phyloP scores from a whole-genome alignment of 2,329 filamentous ascomycete species.

The Aspergillus pseudoglaucus region DNA sequence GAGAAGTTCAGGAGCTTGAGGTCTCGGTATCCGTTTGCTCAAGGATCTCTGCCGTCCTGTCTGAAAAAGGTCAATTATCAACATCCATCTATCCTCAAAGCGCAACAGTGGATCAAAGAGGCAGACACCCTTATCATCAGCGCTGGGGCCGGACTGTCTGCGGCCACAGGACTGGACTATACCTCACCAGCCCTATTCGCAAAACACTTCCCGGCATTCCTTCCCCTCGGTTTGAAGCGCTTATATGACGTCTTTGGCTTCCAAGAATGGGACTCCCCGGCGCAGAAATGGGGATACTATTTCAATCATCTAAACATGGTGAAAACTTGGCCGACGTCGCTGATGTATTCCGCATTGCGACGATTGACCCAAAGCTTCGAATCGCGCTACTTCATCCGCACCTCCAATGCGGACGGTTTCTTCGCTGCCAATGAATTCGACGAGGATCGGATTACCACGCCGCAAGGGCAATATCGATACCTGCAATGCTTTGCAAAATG shows the following conservation, averaged over 20 bases:
- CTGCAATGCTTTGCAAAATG: slow-evolving; percentile 17
- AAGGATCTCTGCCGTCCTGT: background rate
- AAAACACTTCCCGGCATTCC: slow-evolving; percentile 19
- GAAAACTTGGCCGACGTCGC: slow-evolving; percentile 7
- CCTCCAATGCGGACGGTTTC: slow-evolving; percentile 15
- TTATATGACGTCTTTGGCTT: slow-evolving; percentile 17
- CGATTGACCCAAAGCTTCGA: slow-evolving; percentile 1
- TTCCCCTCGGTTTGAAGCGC: slow-evolving; percentile 20
- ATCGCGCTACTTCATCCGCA: slow-evolving; percentile 12
- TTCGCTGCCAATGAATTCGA: slow-evolving; percentile 16
- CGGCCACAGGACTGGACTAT: slow-evolving; percentile 18
- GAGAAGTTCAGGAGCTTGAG: background rate
- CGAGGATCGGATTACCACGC: slow-evolving; percentile 9
- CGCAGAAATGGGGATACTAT: slow-evolving; percentile 18
- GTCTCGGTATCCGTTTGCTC: background rate
- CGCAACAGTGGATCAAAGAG: slow-evolving; percentile 10
- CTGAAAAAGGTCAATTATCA: background rate
- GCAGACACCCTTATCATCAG: slow-evolving; percentile 15
- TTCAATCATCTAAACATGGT: slow-evolving; percentile 15
- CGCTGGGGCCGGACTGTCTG: slow-evolving; percentile 16
- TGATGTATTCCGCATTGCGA: slow-evolving; percentile 5
- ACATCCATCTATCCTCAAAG: slow-evolving; percentile 4
- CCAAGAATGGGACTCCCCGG: slow-evolving; percentile 7
- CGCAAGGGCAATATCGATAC: slow-evolving; percentile 15
- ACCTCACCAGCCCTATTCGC: slow-evolving; percentile 17